phyloP scores from a whole-genome alignment of 1,284 basidiomycete genomes.

The Retiboletus fuscus region DNA sequence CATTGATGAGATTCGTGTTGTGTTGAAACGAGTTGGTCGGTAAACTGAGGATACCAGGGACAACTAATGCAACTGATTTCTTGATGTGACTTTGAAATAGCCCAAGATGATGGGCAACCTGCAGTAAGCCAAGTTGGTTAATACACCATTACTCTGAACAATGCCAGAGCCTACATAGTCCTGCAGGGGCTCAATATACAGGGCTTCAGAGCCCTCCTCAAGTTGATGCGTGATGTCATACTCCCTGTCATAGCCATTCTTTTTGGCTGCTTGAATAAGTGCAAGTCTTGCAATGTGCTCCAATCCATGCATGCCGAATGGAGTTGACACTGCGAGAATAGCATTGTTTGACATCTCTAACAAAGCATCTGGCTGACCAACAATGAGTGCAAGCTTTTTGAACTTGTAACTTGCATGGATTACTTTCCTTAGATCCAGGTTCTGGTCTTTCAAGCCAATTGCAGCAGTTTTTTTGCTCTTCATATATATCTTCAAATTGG shows the following conservation, averaged over 20 bases:
- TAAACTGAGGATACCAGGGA: background rate
- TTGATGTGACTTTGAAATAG: background rate
- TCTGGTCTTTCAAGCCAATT: constrained; percentile 2
- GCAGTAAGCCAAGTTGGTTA: background rate
- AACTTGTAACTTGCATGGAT: background rate
- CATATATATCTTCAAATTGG: background rate
- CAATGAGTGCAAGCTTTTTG: background rate
- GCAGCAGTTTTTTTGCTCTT: background rate
- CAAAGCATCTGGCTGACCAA: background rate
- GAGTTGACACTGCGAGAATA: background rate
- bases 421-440: background rate
- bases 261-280: background rate
- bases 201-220: background rate
- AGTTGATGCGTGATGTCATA: background rate
- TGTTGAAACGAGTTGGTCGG: background rate
- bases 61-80: background rate
- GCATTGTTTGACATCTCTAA: background rate
- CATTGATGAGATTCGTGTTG: background rate
- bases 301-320: background rate
- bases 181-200: background rate
- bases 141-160: background rate
- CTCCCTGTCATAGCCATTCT: background rate
- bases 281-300: background rate
- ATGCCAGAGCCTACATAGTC: background rate
- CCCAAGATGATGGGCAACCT: background rate